Evolutionary conservation across 2,329 filamentous ascomycete genomes (phyloP).

Genomic region (Colletotrichum echinochloae): DNA sequence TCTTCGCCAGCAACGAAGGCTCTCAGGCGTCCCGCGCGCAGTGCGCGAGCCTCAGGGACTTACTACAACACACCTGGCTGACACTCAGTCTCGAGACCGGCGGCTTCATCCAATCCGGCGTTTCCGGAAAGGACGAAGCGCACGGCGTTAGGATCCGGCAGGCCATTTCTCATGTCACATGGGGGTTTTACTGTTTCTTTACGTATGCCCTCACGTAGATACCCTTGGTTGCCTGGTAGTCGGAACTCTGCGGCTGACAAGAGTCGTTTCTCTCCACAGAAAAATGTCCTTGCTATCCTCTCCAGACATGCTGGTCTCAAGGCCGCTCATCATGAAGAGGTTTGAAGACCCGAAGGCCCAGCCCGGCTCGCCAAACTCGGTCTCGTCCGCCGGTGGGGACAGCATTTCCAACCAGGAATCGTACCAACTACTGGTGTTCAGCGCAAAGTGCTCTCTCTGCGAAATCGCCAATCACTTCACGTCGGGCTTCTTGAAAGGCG

Average conservation of each 20-base stretch:
- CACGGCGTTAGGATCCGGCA: slow-evolving; percentile 12
- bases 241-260: background rate
- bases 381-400: background rate
- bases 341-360: background rate
- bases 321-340: slow-evolving; percentile 22
- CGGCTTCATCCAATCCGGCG: background rate
- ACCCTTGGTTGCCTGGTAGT: background rate
- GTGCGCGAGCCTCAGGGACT: background rate
- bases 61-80: slow-evolving; percentile 13
- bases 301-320: background rate
- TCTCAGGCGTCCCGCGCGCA: background rate
- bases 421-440: slow-evolving; percentile 7
- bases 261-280: background rate
- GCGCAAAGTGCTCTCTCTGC: slow-evolving; percentile 24
- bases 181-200: slow-evolving; percentile 44
- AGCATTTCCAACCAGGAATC: background rate
- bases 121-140: background rate
- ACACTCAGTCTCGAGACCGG: background rate
- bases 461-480: slow-evolving; percentile 18
- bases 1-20: background rate
- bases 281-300: slow-evolving; percentile 1
- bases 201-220: slow-evolving; percentile 34
- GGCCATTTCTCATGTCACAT: slow-evolving; percentile 40
- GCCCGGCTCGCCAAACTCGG: background rate
- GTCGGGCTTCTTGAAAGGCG: background rate